Percentiles rank a stretch among this genome's conserved stretches.
These are phyloP conservation scores for Aspergillus melleus DNA, from an alignment of 2,329 filamentous ascomycete genomes.

Conservation along the genomic window DNA sequence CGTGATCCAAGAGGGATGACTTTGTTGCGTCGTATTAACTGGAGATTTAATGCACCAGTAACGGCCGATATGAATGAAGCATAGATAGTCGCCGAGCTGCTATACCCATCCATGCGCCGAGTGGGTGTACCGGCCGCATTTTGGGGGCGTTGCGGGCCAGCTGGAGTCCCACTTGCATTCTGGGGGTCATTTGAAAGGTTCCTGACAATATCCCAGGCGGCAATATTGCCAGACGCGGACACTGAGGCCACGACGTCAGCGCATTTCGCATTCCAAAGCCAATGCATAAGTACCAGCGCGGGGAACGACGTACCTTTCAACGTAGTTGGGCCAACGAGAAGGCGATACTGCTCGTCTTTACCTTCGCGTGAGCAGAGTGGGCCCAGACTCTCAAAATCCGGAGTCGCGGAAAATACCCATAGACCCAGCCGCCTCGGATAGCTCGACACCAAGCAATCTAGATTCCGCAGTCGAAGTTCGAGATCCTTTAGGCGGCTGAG, in stretches of 20 bases:
- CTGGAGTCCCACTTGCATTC: slow-evolving; percentile 17
- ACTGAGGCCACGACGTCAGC: slow-evolving; percentile 22
- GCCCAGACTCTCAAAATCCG: slow-evolving; percentile 37
- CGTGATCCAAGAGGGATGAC: slow-evolving; percentile 43
- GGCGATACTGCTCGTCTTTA: slow-evolving; percentile 27
- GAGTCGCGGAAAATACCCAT: slow-evolving; percentile 43
- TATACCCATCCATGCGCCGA: slow-evolving; percentile 32
- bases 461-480: slow-evolving; percentile 36
- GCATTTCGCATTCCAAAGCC: neutral
- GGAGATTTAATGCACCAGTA: slow-evolving; percentile 37
- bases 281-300: neutral
- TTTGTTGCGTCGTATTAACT: slow-evolving; percentile 35
- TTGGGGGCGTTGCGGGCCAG: slow-evolving; percentile 25
- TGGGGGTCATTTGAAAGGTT: slow-evolving; percentile 35
- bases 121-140: slow-evolving; percentile 21
- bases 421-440: slow-evolving; percentile 39
- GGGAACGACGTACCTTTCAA: slow-evolving; percentile 32
- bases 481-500: slow-evolving; percentile 41
- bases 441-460: slow-evolving; percentile 40
- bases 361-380: slow-evolving; percentile 27
- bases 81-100: slow-evolving; percentile 38
- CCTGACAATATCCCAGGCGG: slow-evolving; percentile 37
- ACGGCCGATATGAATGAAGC: slow-evolving; percentile 42
- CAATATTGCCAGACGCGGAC: slow-evolving; percentile 37
- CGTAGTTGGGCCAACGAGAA: slow-evolving; percentile 31